Evolutionary conservation across 768 basidiomycete species (phyloP).

Genomic region (Lactarius sanguifluus): DNA sequence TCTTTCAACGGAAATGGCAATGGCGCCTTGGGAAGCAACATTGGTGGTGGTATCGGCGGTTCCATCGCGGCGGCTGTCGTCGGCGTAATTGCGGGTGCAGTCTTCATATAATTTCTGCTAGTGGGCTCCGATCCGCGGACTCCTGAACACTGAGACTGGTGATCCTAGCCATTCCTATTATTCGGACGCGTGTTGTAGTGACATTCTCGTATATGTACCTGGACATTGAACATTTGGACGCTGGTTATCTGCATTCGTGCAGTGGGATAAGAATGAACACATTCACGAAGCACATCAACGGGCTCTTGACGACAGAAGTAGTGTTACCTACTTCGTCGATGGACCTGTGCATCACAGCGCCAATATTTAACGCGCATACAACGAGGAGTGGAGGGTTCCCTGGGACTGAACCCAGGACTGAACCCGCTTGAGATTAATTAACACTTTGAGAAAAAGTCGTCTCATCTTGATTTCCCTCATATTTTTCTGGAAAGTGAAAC

Average conservation of each 20-base stretch:
- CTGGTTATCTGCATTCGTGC: background rate
- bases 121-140: constrained; percentile 15
- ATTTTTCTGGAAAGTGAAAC: background rate
- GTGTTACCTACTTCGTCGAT: background rate
- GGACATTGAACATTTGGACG: constrained; percentile 8
- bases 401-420: background rate
- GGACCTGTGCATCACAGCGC: background rate
- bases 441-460: background rate
- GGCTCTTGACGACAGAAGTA: background rate
- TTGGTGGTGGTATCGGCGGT: constrained; percentile 1
- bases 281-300: background rate
- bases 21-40: constrained; percentile 6
- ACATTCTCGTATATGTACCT: constrained; percentile 5
- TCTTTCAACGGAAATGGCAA: constrained; percentile 25
- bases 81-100: constrained; percentile 20
- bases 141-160: constrained; percentile 1
- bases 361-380: no score
- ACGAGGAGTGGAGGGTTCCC: background rate
- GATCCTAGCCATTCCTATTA: background rate
- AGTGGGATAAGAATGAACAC: background rate
- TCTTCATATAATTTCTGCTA: constrained; percentile 14
- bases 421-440: background rate
- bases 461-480: background rate
- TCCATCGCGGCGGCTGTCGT: constrained; percentile 13
- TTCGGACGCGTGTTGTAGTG: background rate